Evolutionary conservation across 192 early-diverging fungal species (phyloP).

Genomic region (Gamsiella multidivaricata): DNA sequence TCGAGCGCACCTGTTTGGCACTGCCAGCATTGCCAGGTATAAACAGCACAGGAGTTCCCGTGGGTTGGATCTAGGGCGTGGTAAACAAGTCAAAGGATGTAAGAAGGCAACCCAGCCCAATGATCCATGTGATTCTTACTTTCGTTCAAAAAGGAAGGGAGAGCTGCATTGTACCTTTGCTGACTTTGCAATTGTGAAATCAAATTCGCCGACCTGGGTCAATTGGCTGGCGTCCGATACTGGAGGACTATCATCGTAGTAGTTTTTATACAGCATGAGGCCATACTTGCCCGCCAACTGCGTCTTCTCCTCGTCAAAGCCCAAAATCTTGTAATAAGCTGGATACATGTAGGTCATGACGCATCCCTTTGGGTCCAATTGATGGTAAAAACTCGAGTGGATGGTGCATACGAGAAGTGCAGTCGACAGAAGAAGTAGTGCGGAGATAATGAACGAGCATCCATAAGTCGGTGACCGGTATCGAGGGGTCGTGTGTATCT

Average conservation of each 20-base stretch:
- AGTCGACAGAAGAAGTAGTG: constrained; percentile 4
- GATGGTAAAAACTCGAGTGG: constrained; percentile 76
- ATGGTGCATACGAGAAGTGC: constrained; percentile 33
- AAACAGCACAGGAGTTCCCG: constrained; percentile 89
- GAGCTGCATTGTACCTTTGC: constrained; percentile 30
- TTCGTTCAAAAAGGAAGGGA: too few relatives aligned
- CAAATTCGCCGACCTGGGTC: constrained; percentile 4
- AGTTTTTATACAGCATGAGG: constrained; percentile 81
- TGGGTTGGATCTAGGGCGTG: constrained; percentile 52
- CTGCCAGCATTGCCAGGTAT: constrained; percentile 96
- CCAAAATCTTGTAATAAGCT: constrained; percentile 57
- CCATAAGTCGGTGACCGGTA: constrained; percentile 4
- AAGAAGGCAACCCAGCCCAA: neutral
- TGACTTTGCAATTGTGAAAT: constrained; percentile 19
- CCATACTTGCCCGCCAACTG: constrained; percentile 79
- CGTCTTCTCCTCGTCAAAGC: constrained; percentile 64
- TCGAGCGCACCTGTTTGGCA: constrained; percentile 87
- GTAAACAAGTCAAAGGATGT: neutral
- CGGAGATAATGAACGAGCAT: constrained; percentile 2
- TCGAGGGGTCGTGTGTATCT: neutral
- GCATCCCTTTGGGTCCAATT: constrained; percentile 69
- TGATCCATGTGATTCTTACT: neutral
- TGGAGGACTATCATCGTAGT: constrained; percentile 60
- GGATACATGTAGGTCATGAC: constrained; percentile 67
- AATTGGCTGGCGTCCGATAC: constrained; percentile 6